These are phyloP conservation scores for Aphanomyces cochlioides DNA, from an alignment of 352 stramenopile genomes.

Conservation along the genomic window DNA sequence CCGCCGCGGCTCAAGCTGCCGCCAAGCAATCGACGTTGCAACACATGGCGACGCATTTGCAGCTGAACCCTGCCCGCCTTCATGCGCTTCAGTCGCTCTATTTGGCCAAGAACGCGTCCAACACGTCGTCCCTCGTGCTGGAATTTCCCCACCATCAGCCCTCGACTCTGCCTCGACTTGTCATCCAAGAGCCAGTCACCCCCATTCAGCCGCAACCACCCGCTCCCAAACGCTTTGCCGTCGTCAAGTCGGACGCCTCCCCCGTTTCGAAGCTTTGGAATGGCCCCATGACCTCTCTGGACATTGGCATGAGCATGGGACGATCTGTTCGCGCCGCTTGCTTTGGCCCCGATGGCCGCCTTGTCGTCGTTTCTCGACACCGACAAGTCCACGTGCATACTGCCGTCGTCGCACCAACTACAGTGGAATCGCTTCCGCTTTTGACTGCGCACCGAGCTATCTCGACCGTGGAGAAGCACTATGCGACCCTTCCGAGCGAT, in stretches of 20 bases:
- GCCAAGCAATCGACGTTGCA: constrained; percentile 38
- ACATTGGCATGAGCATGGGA: constrained; percentile 68
- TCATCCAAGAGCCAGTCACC: constrained; percentile 3
- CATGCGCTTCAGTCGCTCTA: constrained; percentile 19
- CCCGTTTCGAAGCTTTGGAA: constrained; percentile 17
- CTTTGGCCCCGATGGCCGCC: constrained; percentile 69
- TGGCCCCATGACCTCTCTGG: constrained; percentile 31
- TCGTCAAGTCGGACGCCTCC: background rate
- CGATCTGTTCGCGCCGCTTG: constrained; percentile 77
- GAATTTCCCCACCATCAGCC: no score
- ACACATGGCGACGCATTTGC: constrained; percentile 35
- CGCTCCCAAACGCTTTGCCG: background rate
- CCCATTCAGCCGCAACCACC: background rate
- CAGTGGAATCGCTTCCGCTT: constrained; percentile 4
- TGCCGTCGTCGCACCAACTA: constrained; percentile 6
- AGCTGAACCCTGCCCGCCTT: constrained; percentile 22
- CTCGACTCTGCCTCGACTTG: background rate
- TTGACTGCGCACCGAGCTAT: constrained; percentile 9
- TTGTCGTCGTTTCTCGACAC: constrained; percentile 49
- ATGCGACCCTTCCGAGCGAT: constrained; percentile 18
- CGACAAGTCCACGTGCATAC: constrained; percentile 41
- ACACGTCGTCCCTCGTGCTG: constrained; percentile 17
- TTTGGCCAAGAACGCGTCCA: constrained; percentile 27
- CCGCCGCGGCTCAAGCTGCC: constrained; percentile 37
- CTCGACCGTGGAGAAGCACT: background rate